Evolutionary conservation across 306 rosid genomes (phyloP).

Genomic region (Psophocarpus tetragonolobus): DNA sequence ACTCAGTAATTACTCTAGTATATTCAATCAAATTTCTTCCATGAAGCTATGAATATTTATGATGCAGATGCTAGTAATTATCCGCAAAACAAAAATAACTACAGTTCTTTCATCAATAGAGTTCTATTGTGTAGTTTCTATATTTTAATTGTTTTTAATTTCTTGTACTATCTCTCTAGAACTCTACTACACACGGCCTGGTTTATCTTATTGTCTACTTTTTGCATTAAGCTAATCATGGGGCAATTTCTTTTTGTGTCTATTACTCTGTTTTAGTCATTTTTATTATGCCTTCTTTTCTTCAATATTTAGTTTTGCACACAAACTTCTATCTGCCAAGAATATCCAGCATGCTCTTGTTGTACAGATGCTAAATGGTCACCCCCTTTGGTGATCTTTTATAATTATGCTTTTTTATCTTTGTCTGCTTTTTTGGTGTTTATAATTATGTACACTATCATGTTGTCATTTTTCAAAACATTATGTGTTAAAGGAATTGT

Average conservation of each 20-base stretch:
- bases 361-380: slow-evolving; percentile 8
- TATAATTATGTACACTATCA: not conserved
- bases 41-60: slow-evolving; percentile 1
- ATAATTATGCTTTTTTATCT: slow-evolving; percentile 5
- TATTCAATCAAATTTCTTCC: slow-evolving; percentile 22
- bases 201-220: slow-evolving; percentile 24
- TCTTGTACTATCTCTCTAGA: not conserved
- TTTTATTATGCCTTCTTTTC: not conserved
- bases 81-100: slow-evolving; percentile 6
- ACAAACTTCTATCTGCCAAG: slow-evolving; percentile 7
- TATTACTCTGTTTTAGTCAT: slow-evolving; percentile 11
- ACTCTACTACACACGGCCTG: slow-evolving; percentile 3
- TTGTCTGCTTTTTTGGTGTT: slow-evolving; percentile 15
- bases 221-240: slow-evolving; percentile 22
- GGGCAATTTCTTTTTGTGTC: not conserved
- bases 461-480: not conserved
- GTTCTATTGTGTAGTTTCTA: slow-evolving; percentile 12
- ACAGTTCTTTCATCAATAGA: slow-evolving; percentile 10
- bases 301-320: slow-evolving; percentile 8
- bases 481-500: not conserved
- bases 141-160: not conserved
- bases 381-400: slow-evolving; percentile 2
- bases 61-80: slow-evolving; percentile 14
- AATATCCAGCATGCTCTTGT: slow-evolving; percentile 11
- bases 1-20: not conserved